Conservation (phyloP, 371 early-diverging fungal species). For the Mucor plumbeus region DNA sequence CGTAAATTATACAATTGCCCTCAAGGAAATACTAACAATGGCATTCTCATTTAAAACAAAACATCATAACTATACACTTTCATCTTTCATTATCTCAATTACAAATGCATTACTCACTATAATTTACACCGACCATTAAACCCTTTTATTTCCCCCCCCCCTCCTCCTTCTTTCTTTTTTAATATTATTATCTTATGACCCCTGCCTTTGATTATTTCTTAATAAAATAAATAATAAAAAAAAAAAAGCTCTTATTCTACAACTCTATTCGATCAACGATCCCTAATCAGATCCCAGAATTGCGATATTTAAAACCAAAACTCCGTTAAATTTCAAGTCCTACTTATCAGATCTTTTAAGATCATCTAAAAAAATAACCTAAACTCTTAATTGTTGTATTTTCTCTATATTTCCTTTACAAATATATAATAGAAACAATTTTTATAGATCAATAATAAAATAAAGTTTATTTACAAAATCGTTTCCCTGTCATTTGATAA, state of each 20-base stretch:
- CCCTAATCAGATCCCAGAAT: conserved; percentile 2
- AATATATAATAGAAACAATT: not conserved
- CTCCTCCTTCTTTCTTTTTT: not conserved
- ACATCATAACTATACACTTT: not conserved
- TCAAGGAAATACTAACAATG: not conserved
- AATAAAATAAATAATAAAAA: too few relatives aligned
- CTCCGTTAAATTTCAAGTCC: conserved; percentile 5
- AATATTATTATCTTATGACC: not conserved
- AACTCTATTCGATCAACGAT: not conserved
- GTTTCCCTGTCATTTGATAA: not conserved
- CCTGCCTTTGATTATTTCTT: not conserved
- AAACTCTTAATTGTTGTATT: conserved; percentile 5
- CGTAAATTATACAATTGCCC: conserved; percentile 4
- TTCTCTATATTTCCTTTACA: not conserved
- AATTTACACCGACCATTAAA: not conserved
- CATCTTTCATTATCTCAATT: conserved; percentile 1
- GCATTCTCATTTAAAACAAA: conserved; percentile 12
- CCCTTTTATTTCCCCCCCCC: too few relatives aligned
- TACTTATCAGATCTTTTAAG: conserved; percentile 8
- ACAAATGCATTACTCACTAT: not conserved
- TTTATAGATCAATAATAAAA: not conserved
- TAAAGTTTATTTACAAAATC: not conserved
- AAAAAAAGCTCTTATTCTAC: not conserved
- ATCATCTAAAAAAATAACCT: conserved; percentile 6
- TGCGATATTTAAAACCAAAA: not conserved